Percentiles rank a stretch among this genome's conserved stretches.
Conservation (phyloP, 83 land plant species). For the Picea abies region DNA sequence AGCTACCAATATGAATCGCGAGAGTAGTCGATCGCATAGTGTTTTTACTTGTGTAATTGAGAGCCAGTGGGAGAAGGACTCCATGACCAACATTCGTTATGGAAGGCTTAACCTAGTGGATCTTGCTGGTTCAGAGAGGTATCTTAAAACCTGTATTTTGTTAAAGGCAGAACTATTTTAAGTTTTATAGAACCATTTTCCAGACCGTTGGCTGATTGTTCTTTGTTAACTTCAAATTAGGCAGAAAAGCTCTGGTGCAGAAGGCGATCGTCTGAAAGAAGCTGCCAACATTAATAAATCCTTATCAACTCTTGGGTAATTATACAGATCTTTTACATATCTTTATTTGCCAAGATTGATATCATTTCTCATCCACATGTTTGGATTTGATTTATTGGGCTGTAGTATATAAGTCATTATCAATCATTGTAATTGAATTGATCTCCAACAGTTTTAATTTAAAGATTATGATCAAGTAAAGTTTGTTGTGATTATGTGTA, state of each 20-base stretch:
- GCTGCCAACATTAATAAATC: constrained; percentile 89
- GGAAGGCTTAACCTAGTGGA: constrained; percentile 93
- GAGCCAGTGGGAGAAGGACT: constrained; percentile 89
- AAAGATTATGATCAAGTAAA: background rate
- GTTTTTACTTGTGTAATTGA: constrained; percentile 88
- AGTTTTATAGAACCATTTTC: background rate
- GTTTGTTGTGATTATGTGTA: constrained; percentile 27
- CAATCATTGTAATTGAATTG: background rate
- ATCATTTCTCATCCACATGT: background rate
- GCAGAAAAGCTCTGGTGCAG: constrained; percentile 86
- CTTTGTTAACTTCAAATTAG: constrained; percentile 24
- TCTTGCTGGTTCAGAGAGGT: constrained; percentile 99
- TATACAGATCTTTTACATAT: background rate
- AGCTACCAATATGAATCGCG: constrained; percentile 84
- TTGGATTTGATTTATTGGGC: background rate
- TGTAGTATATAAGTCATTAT: background rate
- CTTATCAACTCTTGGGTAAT: constrained; percentile 85
- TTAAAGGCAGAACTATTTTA: background rate
- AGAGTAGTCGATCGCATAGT: constrained; percentile 89
- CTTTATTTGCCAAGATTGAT: background rate
- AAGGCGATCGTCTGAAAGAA: constrained; percentile 86
- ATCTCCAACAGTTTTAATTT: background rate
- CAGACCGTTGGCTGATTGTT: background rate
- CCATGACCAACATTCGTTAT: constrained; percentile 74
- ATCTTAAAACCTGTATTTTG: background rate